These are phyloP conservation scores for Cryphonectria parasitica DNA, from an alignment of 2,329 filamentous ascomycete species.

Conservation along the genomic window DNA sequence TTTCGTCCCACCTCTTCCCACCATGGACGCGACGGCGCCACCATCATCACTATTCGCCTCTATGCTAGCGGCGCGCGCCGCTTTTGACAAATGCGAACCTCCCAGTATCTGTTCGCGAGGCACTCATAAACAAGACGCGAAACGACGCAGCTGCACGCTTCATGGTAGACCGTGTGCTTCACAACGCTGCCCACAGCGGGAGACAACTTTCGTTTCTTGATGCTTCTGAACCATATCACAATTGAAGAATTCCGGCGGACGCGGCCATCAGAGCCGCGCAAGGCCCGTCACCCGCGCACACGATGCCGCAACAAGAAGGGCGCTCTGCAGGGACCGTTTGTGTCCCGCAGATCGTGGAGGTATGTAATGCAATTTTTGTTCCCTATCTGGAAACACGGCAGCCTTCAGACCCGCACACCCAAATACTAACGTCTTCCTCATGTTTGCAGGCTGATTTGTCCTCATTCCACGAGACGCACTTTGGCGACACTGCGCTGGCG, in stretches of 20 bases:
- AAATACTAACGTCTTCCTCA: neutral
- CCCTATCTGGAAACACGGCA: neutral
- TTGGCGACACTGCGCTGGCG: conserved; percentile 51
- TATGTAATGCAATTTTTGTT: conserved; percentile 33
- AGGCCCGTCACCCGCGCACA: conserved; percentile 10
- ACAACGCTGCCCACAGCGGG: neutral
- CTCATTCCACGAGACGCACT: conserved; percentile 64
- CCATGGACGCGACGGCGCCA: conserved; percentile 18
- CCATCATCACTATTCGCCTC: neutral
- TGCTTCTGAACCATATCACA: conserved; percentile 13
- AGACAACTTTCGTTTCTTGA: conserved; percentile 8
- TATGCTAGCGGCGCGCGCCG: neutral
- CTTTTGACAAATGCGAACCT: conserved; percentile 7
- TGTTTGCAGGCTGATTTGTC: conserved; percentile 59
- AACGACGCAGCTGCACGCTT: conserved; percentile 5
- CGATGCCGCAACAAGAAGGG: conserved; percentile 24
- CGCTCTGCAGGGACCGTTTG: conserved; percentile 29
- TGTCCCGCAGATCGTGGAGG: conserved; percentile 44
- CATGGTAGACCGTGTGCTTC: conserved; percentile 4
- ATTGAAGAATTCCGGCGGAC: conserved; percentile 10
- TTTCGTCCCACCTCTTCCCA: neutral
- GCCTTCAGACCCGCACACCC: neutral
- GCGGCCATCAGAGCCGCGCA: conserved; percentile 12
- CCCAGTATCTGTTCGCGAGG: neutral
- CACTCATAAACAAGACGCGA: neutral